phyloP scores from a whole-genome alignment of 1,284 basidiomycete genomes.

The Ustilago curta region DNA sequence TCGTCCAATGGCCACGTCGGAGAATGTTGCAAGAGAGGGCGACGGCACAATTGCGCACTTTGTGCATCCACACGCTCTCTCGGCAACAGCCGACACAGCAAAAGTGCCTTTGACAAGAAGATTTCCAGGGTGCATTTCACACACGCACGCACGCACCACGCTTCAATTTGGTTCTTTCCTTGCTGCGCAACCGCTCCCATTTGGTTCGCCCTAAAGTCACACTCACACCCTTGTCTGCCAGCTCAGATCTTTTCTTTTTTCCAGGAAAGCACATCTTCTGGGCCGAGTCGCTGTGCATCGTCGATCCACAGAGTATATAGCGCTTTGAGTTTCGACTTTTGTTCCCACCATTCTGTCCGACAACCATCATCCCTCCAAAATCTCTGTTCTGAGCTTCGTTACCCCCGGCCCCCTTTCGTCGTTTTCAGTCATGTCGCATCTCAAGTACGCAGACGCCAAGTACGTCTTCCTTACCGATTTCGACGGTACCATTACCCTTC shows the following conservation, averaged over 20 bases:
- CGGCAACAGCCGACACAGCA: neutral
- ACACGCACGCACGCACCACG: neutral
- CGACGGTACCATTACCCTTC: slow-evolving; percentile 65
- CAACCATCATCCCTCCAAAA: slow-evolving; percentile 9
- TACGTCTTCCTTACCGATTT: slow-evolving; percentile 68
- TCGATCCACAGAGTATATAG: slow-evolving; percentile 9
- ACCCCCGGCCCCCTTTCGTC: neutral
- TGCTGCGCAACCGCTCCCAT: slow-evolving; percentile 2
- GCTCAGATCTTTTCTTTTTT: neutral
- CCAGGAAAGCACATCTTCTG: no score
- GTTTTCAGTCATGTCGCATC: slow-evolving; percentile 45
- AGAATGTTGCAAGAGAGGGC: slow-evolving; percentile 4
- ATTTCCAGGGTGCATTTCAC: slow-evolving; percentile 18
- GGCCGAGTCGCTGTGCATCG: neutral
- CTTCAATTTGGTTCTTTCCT: no score
- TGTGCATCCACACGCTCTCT: slow-evolving; percentile 4
- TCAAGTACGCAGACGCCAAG: slow-evolving; percentile 66
- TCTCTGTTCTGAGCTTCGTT: neutral
- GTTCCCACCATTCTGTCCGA: neutral
- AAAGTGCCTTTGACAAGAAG: slow-evolving; percentile 3
- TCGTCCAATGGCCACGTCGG: neutral
- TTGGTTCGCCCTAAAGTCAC: neutral
- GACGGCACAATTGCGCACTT: slow-evolving; percentile 16
- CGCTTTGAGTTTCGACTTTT: neutral
- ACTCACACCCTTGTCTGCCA: neutral